phyloP scores from a whole-genome alignment of 1,139 yeast species.

The Sugiyamaella sp. region DNA sequence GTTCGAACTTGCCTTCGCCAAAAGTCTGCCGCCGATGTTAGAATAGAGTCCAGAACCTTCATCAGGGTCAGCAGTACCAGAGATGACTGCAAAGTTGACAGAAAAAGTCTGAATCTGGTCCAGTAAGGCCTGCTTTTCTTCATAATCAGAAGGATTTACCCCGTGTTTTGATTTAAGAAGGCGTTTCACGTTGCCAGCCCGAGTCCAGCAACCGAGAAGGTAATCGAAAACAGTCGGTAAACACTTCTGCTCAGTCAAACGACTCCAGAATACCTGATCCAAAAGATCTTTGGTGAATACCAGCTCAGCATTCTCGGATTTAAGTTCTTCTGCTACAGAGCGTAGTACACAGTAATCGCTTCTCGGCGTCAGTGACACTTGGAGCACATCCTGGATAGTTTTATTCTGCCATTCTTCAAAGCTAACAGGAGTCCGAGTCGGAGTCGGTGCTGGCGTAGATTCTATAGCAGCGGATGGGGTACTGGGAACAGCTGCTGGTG shows the following conservation, averaged over 20 bases:
- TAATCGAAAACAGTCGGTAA: slow-evolving; percentile 33
- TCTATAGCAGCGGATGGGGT: slow-evolving; percentile 10
- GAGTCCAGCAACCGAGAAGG: slow-evolving; percentile 32
- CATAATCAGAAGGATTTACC: slow-evolving; percentile 19
- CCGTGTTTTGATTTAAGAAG: slow-evolving; percentile 21
- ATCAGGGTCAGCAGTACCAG: slow-evolving; percentile 27
- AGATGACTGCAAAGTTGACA: slow-evolving; percentile 27
- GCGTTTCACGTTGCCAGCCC: slow-evolving; percentile 27
- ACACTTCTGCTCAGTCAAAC: slow-evolving; percentile 34
- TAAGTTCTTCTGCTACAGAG: slow-evolving; percentile 26
- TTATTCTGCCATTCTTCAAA: slow-evolving; percentile 31
- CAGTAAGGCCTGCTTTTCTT: slow-evolving; percentile 24
- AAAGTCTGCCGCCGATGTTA: slow-evolving; percentile 28
- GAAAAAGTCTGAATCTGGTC: slow-evolving; percentile 26
- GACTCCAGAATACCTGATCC: slow-evolving; percentile 38
- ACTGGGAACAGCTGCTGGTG: slow-evolving; percentile 2
- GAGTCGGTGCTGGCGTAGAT: neutral
- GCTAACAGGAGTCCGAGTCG: slow-evolving; percentile 13
- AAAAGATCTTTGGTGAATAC: slow-evolving; percentile 31
- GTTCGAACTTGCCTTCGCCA: slow-evolving; percentile 26
- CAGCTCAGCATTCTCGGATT: slow-evolving; percentile 23
- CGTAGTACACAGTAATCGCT: slow-evolving; percentile 25
- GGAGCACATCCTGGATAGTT: slow-evolving; percentile 30
- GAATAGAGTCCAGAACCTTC: slow-evolving; percentile 22
- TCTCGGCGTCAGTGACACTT: slow-evolving; percentile 28